phyloP scores from a whole-genome alignment of 2,329 filamentous ascomycete species.

The Aphanoascus verrucosus region DNA sequence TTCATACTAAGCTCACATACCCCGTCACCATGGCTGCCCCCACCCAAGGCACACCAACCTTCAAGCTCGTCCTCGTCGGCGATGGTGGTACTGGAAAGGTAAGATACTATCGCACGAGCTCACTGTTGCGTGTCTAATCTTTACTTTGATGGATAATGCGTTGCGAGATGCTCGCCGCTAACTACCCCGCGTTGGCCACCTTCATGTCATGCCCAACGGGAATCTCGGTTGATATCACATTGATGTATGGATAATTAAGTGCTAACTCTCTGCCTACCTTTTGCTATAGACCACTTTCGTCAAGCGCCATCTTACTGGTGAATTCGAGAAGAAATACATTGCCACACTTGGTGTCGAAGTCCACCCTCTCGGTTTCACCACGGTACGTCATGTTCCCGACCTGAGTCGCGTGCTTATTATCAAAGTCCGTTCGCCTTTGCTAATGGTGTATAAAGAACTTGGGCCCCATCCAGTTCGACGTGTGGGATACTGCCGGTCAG shows the following conservation, averaged over 20 bases:
- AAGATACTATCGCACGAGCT: slow-evolving; percentile 28
- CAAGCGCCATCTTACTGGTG: slow-evolving; percentile 99
- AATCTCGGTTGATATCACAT: background rate
- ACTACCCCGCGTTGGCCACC: slow-evolving; percentile 10
- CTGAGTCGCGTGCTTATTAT: slow-evolving; percentile 7
- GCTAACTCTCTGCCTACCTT: background rate
- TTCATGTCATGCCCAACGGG: slow-evolving; percentile 1
- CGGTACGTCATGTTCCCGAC: slow-evolving; percentile 54
- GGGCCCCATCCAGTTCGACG: slow-evolving; percentile 95
- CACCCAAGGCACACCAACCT: slow-evolving; percentile 55
- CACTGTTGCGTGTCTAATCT: background rate
- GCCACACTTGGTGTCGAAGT: slow-evolving; percentile 99
- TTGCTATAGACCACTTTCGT: slow-evolving; percentile 84
- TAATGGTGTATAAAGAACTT: slow-evolving; percentile 53
- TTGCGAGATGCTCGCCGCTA: slow-evolving; percentile 5
- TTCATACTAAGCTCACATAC: slow-evolving; percentile 6
- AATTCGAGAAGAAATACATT: slow-evolving; percentile 99
- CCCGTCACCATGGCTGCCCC: slow-evolving; percentile 52
- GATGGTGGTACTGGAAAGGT: slow-evolving; percentile 99
- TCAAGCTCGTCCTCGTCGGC: slow-evolving; percentile 99
- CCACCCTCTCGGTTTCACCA: slow-evolving; percentile 94
- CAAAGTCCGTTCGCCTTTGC: background rate
- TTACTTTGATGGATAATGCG: slow-evolving; percentile 6
- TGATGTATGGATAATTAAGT: background rate
- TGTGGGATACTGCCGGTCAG: slow-evolving; percentile 97